A percentile compares a stretch with the other conserved stretches of the same genome.
phyloP scores from a whole-genome alignment of 2,329 filamentous ascomycete species.

The Colletotrichum liaoningense region DNA sequence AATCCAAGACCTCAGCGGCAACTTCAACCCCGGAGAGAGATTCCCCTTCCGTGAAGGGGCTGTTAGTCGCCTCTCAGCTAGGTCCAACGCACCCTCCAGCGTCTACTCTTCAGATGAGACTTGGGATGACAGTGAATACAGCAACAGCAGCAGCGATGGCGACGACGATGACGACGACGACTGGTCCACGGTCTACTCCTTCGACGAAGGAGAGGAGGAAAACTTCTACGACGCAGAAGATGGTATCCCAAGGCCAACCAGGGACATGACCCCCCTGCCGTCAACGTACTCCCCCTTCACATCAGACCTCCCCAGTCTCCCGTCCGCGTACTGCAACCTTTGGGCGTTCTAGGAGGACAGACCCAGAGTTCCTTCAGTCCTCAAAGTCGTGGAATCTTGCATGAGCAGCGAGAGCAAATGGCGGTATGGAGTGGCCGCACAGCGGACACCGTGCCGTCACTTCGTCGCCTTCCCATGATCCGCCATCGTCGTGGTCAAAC shows the following conservation, averaged over 20 bases:
- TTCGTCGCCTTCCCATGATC: conserved; percentile 41
- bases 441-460: conserved; percentile 50
- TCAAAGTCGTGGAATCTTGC: conserved; percentile 58
- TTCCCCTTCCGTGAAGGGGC: background rate
- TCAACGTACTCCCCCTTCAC: background rate
- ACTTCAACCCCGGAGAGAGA: background rate
- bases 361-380: background rate
- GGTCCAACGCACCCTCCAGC: background rate
- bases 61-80: background rate
- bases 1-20: background rate
- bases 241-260: background rate
- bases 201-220: background rate
- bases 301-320: conserved; percentile 37
- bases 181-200: background rate
- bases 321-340: background rate
- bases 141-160: background rate
- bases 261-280: background rate
- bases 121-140: background rate
- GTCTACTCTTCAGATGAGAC: background rate
- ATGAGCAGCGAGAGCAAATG: conserved; percentile 70
- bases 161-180: background rate
- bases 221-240: background rate
- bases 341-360: background rate
- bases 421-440: conserved; percentile 66
- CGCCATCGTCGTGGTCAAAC: conserved; percentile 43